Conservation (phyloP, 768 basidiomycete species). For the Infundibulicybe gibba region DNA sequence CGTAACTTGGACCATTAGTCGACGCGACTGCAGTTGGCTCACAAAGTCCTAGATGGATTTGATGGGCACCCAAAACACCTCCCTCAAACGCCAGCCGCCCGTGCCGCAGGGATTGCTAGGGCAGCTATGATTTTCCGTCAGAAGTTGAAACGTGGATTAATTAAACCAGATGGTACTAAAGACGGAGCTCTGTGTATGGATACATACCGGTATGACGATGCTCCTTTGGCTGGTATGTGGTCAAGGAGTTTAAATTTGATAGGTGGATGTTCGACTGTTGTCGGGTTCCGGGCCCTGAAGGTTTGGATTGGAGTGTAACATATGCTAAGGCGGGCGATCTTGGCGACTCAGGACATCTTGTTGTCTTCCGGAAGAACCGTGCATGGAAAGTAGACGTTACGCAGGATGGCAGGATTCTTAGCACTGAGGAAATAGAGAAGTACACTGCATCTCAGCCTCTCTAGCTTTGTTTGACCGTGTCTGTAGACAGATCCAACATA, state of each 20-base stretch:
- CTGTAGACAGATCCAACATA: slow-evolving; percentile 66
- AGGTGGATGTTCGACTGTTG: slow-evolving; percentile 95
- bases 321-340: slow-evolving; percentile 54
- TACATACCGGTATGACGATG: slow-evolving; percentile 60
- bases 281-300: slow-evolving; percentile 70
- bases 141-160: slow-evolving; percentile 59
- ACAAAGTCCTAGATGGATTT: slow-evolving; percentile 62
- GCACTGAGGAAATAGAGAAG: slow-evolving; percentile 64
- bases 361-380: slow-evolving; percentile 83
- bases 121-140: slow-evolving; percentile 74
- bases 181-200: slow-evolving; percentile 83
- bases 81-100: slow-evolving; percentile 50
- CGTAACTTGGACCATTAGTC: slow-evolving; percentile 11
- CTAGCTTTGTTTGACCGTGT: background rate
- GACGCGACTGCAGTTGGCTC: background rate
- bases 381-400: slow-evolving; percentile 77
- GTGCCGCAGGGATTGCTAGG: slow-evolving; percentile 71
- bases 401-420: slow-evolving; percentile 51
- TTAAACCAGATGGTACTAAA: slow-evolving; percentile 62
- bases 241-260: background rate
- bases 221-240: background rate
- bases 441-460: slow-evolving; percentile 14
- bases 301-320: slow-evolving; percentile 74
- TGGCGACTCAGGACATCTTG: slow-evolving; percentile 72
- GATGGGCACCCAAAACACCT: slow-evolving; percentile 60